Conservation (phyloP, 202 grass and related monocot genomes). For the Hordeum pubiflorum region DNA sequence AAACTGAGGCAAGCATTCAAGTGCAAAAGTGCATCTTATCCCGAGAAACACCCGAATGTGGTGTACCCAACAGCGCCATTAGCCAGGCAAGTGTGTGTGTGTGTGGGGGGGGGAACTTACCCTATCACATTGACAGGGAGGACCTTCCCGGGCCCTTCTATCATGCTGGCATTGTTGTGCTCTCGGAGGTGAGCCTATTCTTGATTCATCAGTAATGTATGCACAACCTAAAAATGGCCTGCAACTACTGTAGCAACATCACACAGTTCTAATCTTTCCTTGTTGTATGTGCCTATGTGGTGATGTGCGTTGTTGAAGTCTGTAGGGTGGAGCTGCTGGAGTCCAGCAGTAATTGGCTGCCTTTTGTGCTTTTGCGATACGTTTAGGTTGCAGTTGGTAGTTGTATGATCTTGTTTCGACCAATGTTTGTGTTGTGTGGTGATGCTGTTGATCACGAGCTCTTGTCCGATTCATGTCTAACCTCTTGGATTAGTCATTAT, state of each 20-base stretch:
- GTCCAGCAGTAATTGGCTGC: background rate
- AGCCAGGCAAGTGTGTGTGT: background rate
- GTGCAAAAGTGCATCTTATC: background rate
- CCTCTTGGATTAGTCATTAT: no score
- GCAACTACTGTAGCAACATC: background rate
- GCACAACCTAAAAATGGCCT: background rate
- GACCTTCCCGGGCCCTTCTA: background rate
- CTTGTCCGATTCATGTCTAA: no score
- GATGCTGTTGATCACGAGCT: no score
- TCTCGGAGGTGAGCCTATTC: background rate
- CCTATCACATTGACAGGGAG: background rate
- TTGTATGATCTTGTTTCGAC: background rate
- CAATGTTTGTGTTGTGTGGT: no score
- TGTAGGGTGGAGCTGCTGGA: background rate
- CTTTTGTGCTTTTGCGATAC: background rate
- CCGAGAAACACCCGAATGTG: background rate
- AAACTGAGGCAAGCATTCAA: background rate
- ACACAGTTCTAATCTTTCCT: background rate
- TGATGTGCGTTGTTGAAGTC: background rate
- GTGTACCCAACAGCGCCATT: background rate
- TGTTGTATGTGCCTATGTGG: background rate
- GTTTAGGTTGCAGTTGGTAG: background rate
- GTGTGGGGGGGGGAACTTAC: background rate
- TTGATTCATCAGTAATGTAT: background rate
- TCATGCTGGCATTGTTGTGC: background rate